Percentiles rank a stretch among this genome's conserved stretches.
Evolutionary conservation across 2,329 filamentous ascomycete genomes (phyloP).

Genomic region (Cladosporium halotolerans): DNA sequence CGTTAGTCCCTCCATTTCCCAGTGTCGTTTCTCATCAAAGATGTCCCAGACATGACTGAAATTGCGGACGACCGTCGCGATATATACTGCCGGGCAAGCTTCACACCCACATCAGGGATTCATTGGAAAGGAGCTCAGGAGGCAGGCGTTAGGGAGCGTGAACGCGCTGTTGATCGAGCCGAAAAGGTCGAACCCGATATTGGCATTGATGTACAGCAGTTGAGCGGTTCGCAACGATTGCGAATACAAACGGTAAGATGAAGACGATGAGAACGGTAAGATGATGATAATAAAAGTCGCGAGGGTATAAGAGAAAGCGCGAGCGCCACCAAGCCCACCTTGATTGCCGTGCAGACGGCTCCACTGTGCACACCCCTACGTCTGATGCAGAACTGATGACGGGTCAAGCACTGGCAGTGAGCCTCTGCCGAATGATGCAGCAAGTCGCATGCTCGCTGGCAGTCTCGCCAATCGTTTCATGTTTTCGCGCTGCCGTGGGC

Average conservation of each 20-base stretch:
- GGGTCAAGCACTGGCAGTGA: background rate
- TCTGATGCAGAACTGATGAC: slow-evolving; percentile 1
- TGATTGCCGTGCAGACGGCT: slow-evolving; percentile 5
- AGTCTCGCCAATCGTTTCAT: slow-evolving; percentile 4
- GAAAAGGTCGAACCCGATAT: slow-evolving; percentile 3
- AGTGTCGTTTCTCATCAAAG: slow-evolving; percentile 11
- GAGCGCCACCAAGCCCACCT: slow-evolving; percentile 1
- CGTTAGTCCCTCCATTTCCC: slow-evolving; percentile 12
- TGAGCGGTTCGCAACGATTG: slow-evolving; percentile 1
- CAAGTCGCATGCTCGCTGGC: background rate
- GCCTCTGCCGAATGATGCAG: background rate
- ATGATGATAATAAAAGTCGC: slow-evolving; percentile 10
- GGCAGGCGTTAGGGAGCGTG: slow-evolving; percentile 7
- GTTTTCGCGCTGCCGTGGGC: background rate
- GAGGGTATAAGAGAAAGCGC: slow-evolving; percentile 7
- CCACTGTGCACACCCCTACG: background rate
- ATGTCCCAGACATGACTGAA: slow-evolving; percentile 11
- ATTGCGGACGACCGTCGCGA: slow-evolving; percentile 5
- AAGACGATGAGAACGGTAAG: slow-evolving; percentile 12
- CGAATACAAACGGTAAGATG: slow-evolving; percentile 7
- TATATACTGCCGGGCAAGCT: slow-evolving; percentile 8
- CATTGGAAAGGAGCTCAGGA: slow-evolving; percentile 9
- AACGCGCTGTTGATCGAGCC: slow-evolving; percentile 7
- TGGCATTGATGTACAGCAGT: slow-evolving; percentile 5
- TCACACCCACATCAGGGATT: slow-evolving; percentile 9